These are phyloP conservation scores for Ceratocystis albifundus DNA, from an alignment of 2,329 filamentous ascomycete genomes.

Conservation along the genomic window DNA sequence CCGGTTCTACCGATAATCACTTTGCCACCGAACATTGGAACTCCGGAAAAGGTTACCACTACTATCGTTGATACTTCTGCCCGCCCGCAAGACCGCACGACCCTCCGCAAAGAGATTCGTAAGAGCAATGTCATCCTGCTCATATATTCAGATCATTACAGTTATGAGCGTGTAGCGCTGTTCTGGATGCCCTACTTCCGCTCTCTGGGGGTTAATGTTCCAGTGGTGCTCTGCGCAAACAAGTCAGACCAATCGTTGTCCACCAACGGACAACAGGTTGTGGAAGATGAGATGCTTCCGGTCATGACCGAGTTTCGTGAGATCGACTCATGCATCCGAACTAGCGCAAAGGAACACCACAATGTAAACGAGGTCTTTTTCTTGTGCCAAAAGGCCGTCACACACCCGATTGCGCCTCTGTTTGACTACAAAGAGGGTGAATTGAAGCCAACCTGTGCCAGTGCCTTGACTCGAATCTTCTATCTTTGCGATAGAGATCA, in stretches of 20 bases:
- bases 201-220: slow-evolving; percentile 94
- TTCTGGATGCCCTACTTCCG: slow-evolving; percentile 99
- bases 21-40: slow-evolving; percentile 82
- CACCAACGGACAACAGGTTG: slow-evolving; percentile 66
- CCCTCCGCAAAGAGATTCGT: slow-evolving; percentile 82
- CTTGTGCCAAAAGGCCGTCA: slow-evolving; percentile 94
- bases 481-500: slow-evolving; percentile 95
- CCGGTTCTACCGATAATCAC: slow-evolving; percentile 89
- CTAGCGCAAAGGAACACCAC: slow-evolving; percentile 79
- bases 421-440: slow-evolving; percentile 90
- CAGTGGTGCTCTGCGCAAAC: slow-evolving; percentile 91
- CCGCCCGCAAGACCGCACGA: slow-evolving; percentile 81
- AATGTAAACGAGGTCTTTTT: slow-evolving; percentile 97
- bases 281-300: slow-evolving; percentile 95
- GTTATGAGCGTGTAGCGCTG: slow-evolving; percentile 89
- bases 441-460: slow-evolving; percentile 78
- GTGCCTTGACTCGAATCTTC: slow-evolving; percentile 80
- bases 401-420: slow-evolving; percentile 87
- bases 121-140: slow-evolving; percentile 95
- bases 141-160: slow-evolving; percentile 97
- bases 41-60: slow-evolving; percentile 91
- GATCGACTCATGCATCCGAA: slow-evolving; percentile 93
- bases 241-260: slow-evolving; percentile 80
- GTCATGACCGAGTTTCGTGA: slow-evolving; percentile 98
- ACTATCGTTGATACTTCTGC: slow-evolving; percentile 97